A percentile compares a stretch with the other conserved stretches of the same genome.
These are phyloP conservation scores for Candida cerambycidarum DNA, from an alignment of 805 yeast genomes.

Conservation along the genomic window DNA sequence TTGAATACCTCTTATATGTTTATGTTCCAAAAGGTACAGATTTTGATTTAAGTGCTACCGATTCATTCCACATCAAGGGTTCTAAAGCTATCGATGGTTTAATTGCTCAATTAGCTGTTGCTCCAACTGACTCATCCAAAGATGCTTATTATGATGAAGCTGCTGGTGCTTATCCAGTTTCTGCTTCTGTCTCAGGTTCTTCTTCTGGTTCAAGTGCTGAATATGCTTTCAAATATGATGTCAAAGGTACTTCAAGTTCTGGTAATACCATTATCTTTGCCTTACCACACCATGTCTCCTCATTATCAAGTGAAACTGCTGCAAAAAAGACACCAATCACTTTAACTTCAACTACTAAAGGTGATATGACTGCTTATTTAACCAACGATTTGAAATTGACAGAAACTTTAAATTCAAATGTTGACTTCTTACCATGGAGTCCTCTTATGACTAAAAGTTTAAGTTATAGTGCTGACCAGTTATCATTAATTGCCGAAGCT, in stretches of 20 bases:
- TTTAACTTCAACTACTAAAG: conserved; percentile 51
- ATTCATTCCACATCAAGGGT: conserved; percentile 44
- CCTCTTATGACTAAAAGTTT: conserved; percentile 28
- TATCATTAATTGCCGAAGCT: conserved; percentile 41
- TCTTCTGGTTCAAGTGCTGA: conserved; percentile 46
- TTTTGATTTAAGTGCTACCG: conserved; percentile 26
- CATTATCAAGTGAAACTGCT: conserved; percentile 29
- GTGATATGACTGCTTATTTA: conserved; percentile 47
- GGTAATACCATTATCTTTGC: conserved; percentile 50
- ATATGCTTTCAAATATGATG: conserved; percentile 49
- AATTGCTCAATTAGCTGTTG: conserved; percentile 37
- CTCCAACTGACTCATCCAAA: conserved; percentile 26
- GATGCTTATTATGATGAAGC: conserved; percentile 56
- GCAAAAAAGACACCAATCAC: conserved; percentile 40
- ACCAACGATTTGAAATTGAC: conserved; percentile 36
- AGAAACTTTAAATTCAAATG: conserved; percentile 39
- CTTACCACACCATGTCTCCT: conserved; percentile 52
- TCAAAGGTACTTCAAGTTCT: conserved; percentile 49
- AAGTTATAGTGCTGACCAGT: conserved; percentile 43
- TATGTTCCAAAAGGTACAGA: conserved; percentile 39
- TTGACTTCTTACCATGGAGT: conserved; percentile 49
- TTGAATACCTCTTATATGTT: conserved; percentile 68
- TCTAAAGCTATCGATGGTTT: conserved; percentile 46
- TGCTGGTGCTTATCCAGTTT: conserved; percentile 66
- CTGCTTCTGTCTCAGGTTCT: conserved; percentile 48